A percentile compares a stretch with the other conserved stretches of the same genome.
These are phyloP conservation scores for Xylariales sp. DNA, from an alignment of 2,329 filamentous ascomycete genomes.

Conservation along the genomic window DNA sequence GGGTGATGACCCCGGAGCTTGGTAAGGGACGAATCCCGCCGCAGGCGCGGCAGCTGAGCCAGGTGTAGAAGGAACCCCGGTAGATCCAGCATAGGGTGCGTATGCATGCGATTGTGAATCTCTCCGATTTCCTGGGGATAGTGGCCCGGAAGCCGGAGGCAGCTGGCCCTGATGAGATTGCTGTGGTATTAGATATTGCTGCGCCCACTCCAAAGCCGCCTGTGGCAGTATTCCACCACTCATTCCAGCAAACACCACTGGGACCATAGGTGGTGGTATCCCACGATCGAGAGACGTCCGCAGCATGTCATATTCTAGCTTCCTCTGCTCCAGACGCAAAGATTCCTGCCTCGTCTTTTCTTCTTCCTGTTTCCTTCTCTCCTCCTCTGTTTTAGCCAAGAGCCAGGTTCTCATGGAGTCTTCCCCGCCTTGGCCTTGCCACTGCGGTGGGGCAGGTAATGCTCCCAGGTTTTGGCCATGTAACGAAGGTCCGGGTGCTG, in stretches of 20 bases:
- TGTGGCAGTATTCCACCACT: slow-evolving; percentile 58
- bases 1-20: slow-evolving; percentile 41
- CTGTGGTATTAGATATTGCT: slow-evolving; percentile 56
- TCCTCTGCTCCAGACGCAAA: slow-evolving; percentile 66
- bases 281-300: slow-evolving; percentile 64
- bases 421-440: slow-evolving; percentile 64
- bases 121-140: slow-evolving; percentile 51
- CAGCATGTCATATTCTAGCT: slow-evolving; percentile 69
- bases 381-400: slow-evolving; percentile 67
- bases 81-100: slow-evolving; percentile 34
- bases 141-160: slow-evolving; percentile 42
- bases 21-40: slow-evolving; percentile 37
- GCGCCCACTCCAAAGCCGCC: slow-evolving; percentile 61
- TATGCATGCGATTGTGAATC: slow-evolving; percentile 45
- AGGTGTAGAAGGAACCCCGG: slow-evolving; percentile 37
- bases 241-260: slow-evolving; percentile 71
- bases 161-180: slow-evolving; percentile 47
- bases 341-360: slow-evolving; percentile 63
- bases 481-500: slow-evolving; percentile 25
- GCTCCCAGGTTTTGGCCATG: slow-evolving; percentile 43
- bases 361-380: slow-evolving; percentile 69
- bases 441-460: slow-evolving; percentile 61
- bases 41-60: slow-evolving; percentile 34
- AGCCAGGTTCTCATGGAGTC: slow-evolving; percentile 71
- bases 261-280: slow-evolving; percentile 70